Evolutionary conservation across 2,329 filamentous ascomycete species (phyloP).

Genomic region (Neodidymelliopsis sp.): DNA sequence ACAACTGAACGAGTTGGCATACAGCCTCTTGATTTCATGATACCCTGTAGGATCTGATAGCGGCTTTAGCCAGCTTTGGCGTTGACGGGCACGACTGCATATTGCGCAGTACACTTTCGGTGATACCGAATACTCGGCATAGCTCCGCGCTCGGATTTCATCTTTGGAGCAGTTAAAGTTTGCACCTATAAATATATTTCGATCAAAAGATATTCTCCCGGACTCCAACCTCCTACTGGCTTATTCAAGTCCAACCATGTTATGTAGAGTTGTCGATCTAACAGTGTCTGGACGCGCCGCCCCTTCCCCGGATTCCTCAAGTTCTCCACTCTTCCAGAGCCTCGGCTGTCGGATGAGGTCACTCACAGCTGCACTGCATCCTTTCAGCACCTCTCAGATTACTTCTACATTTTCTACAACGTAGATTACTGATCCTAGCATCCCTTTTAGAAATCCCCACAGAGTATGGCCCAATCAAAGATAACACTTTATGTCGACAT

Average conservation of each 20-base stretch:
- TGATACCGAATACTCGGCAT: constrained; percentile 1
- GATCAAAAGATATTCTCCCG: too few species aligned
- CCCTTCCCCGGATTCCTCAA: constrained; percentile 6
- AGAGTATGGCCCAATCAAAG: constrained; percentile 55
- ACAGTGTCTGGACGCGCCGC: too few species aligned
- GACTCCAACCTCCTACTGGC: too few species aligned
- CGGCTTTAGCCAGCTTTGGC: constrained; percentile 17
- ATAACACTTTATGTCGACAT: constrained; percentile 67
- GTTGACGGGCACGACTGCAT: constrained; percentile 8
- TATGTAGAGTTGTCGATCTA: too few species aligned
- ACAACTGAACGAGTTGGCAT: constrained; percentile 55
- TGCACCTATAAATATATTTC: too few species aligned
- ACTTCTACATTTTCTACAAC: neutral
- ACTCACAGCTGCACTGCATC: neutral
- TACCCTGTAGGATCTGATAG: constrained; percentile 20
- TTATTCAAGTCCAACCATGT: too few species aligned
- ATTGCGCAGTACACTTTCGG: neutral
- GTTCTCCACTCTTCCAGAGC: neutral
- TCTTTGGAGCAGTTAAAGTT: too few species aligned
- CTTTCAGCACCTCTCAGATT: neutral
- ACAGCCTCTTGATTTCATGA: constrained; percentile 15
- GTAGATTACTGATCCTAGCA: neutral
- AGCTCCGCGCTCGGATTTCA: neutral
- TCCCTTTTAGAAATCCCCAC: neutral
- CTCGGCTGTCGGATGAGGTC: constrained; percentile 11